Conservation (phyloP, 1,284 basidiomycete species). For the Puccinia hordei region DNA sequence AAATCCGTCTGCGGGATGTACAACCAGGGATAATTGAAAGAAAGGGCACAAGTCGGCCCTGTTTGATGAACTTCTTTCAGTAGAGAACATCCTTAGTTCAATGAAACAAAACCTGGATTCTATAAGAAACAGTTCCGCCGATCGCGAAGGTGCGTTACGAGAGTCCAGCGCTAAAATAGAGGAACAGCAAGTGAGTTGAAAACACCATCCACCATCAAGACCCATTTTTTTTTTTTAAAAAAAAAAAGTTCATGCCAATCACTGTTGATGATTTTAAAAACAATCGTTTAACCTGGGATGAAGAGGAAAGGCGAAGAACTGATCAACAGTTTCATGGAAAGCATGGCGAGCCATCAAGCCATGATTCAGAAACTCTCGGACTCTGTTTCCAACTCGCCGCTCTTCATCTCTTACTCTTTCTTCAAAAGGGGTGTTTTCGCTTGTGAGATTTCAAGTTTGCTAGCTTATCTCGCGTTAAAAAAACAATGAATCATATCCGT, state of each 20-base stretch:
- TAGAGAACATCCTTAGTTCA: background rate
- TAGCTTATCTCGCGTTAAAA: background rate
- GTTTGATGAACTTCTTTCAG: constrained; percentile 9
- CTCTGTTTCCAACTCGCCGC: constrained; percentile 12
- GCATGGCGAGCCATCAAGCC: constrained; percentile 11
- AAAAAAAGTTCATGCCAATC: background rate
- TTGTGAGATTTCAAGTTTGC: background rate
- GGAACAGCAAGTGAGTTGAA: constrained; percentile 16
- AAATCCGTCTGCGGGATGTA: background rate
- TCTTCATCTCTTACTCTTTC: constrained; percentile 20
- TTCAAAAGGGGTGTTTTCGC: background rate
- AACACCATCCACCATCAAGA: background rate
- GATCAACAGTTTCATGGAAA: constrained; percentile 15
- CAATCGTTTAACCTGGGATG: background rate
- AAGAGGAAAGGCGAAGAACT: constrained; percentile 23
- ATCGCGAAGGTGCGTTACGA: background rate
- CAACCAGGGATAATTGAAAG: background rate
- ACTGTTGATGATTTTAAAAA: background rate
- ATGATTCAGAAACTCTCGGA: constrained; percentile 27
- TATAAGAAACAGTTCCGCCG: background rate
- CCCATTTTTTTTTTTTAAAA: background rate
- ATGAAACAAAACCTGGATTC: constrained; percentile 19
- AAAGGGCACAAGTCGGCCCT: background rate
- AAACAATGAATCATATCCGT: background rate
- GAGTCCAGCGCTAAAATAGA: constrained; percentile 6